phyloP scores from a whole-genome alignment of 2,329 filamentous ascomycete species.

The Colletotrichum spaethianum region DNA sequence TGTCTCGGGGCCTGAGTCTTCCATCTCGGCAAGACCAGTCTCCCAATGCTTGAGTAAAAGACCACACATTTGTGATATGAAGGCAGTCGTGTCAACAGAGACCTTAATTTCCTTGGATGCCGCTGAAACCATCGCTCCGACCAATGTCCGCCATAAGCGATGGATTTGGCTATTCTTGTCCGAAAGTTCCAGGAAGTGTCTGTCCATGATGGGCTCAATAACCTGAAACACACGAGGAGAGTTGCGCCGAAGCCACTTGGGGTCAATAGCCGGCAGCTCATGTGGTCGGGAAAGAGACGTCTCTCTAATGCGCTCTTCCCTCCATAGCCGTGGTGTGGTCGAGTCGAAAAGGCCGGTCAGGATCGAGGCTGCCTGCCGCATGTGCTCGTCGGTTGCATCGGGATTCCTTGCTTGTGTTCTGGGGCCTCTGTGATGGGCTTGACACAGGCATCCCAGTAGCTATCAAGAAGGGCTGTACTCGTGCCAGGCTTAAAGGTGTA shows the following conservation, averaged over 20 bases:
- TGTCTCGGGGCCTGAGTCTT: slow-evolving; percentile 64
- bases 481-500: slow-evolving; percentile 83
- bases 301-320: slow-evolving; percentile 78
- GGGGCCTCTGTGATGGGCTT: slow-evolving; percentile 63
- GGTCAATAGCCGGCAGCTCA: slow-evolving; percentile 88
- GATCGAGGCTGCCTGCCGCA: slow-evolving; percentile 76
- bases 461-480: slow-evolving; percentile 76
- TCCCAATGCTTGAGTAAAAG: slow-evolving; percentile 80
- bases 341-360: slow-evolving; percentile 79
- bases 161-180: slow-evolving; percentile 67
- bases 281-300: slow-evolving; percentile 70
- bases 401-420: slow-evolving; percentile 51
- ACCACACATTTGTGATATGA: slow-evolving; percentile 80
- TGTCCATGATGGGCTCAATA: slow-evolving; percentile 72
- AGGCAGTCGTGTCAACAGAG: slow-evolving; percentile 84
- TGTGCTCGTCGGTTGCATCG: slow-evolving; percentile 62
- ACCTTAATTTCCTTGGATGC: slow-evolving; percentile 91
- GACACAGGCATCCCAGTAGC: slow-evolving; percentile 85
- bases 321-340: slow-evolving; percentile 76
- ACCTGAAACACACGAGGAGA: slow-evolving; percentile 75
- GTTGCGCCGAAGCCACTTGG: slow-evolving; percentile 88
- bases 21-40: slow-evolving; percentile 64
- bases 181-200: slow-evolving; percentile 73
- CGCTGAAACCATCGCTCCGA: slow-evolving; percentile 75
- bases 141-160: slow-evolving; percentile 73